These are phyloP conservation scores for Gossypium trilobum DNA, from an alignment of 441 rosid species.

Conservation along the genomic window DNA sequence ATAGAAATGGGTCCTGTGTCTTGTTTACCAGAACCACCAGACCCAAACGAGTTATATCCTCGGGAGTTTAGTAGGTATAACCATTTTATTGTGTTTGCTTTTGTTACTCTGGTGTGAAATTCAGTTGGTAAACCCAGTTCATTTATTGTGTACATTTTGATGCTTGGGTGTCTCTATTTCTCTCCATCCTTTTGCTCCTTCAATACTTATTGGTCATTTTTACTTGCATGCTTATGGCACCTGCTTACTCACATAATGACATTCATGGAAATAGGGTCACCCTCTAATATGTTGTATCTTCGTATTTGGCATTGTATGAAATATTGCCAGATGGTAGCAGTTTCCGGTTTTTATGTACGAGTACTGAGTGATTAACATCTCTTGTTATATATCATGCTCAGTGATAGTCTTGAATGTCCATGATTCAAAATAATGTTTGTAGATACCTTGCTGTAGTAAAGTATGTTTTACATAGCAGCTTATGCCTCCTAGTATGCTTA, in stretches of 20 bases:
- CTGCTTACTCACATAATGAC: background rate
- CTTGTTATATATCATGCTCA: conserved; percentile 8
- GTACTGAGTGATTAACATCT: background rate
- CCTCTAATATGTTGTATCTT: conserved; percentile 4
- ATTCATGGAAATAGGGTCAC: conserved; percentile 7
- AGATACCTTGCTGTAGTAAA: background rate
- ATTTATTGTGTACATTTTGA: conserved; percentile 7
- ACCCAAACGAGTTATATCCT: conserved; percentile 89
- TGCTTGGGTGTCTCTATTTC: background rate
- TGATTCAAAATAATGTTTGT: conserved; percentile 13
- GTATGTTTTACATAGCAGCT: background rate
- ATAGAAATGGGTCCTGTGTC: conserved; percentile 90
- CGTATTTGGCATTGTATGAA: background rate
- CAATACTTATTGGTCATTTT: conserved; percentile 5
- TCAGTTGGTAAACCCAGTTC: conserved; percentile 51
- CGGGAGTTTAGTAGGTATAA: conserved; percentile 84
- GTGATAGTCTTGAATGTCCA: conserved; percentile 11
- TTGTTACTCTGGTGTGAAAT: conserved; percentile 21
- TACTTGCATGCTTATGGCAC: background rate
- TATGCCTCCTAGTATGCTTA: background rate
- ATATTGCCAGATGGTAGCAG: background rate
- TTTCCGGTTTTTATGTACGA: background rate
- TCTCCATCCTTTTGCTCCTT: background rate
- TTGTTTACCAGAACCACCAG: conserved; percentile 93
- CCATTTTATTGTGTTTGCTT: conserved; percentile 13